Evolutionary conservation across 352 stramenopile genomes (phyloP).

Genomic region (Lagenidium sp.): DNA sequence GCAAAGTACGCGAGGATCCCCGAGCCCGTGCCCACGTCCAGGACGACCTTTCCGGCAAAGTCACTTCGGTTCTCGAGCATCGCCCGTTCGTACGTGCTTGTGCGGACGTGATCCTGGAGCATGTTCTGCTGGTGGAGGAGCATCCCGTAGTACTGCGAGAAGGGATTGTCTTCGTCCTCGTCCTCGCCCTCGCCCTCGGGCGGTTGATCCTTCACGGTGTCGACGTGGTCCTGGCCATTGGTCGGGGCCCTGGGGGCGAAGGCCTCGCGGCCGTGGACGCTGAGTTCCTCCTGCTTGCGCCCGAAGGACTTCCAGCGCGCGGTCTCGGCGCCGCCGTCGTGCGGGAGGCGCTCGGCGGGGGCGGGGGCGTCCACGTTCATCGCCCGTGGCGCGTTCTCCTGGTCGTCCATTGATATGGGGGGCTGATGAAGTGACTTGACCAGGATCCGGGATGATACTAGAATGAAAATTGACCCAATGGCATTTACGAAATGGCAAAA

Average conservation of each 20-base stretch:
- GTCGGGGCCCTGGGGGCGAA: no score
- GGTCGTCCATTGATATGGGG: no score
- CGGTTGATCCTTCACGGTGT: no score
- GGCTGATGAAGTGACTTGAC: no score
- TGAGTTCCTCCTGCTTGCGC: conserved; percentile 19
- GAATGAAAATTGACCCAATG: no score
- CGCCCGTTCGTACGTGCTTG: conserved; percentile 96
- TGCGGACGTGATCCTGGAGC: conserved; percentile 98
- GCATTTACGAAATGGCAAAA: no score
- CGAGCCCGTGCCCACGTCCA: conserved; percentile 98
- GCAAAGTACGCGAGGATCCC: conserved; percentile 99
- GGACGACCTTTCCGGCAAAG: conserved; percentile 97
- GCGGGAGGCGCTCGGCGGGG: conserved; percentile 10
- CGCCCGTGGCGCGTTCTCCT: no score
- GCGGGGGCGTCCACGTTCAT: no score
- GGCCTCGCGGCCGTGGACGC: background rate
- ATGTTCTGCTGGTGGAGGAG: conserved; percentile 99
- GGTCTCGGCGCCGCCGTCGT: conserved; percentile 17
- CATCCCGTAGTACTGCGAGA: conserved; percentile 93
- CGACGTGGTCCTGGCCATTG: no score
- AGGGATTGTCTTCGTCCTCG: conserved; percentile 77
- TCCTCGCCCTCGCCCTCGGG: background rate
- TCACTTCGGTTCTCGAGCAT: conserved; percentile 95
- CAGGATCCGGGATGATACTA: no score
- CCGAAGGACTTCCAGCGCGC: conserved; percentile 19